Conservation (phyloP, 306 rosid genomes). For the Trichosanthes cucumerina region DNA sequence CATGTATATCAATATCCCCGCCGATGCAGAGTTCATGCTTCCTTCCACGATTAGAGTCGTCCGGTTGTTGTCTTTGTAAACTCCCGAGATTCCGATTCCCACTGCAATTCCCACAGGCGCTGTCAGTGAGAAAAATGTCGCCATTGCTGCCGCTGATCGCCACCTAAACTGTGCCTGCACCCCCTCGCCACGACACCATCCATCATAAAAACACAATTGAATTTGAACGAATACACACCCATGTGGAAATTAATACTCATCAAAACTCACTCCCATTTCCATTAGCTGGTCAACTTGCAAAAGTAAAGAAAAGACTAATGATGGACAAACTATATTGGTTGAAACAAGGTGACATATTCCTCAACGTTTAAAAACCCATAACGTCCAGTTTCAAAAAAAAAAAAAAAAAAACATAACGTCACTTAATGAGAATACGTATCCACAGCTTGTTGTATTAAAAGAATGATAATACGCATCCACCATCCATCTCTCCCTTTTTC, state of each 20-base stretch:
- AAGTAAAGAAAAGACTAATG: neutral
- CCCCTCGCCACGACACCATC: neutral
- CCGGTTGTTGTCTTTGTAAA: constrained; percentile 32
- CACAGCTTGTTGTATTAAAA: too few relatives aligned
- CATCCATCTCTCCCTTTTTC: neutral
- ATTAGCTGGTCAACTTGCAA: neutral
- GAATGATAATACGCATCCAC: neutral
- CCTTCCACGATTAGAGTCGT: constrained; percentile 56
- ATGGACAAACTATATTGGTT: neutral
- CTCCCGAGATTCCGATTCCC: constrained; percentile 49
- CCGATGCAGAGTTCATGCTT: constrained; percentile 47
- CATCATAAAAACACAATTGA: too few relatives aligned
- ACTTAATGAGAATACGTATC: neutral
- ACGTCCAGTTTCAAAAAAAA: neutral
- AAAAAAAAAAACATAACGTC: neutral
- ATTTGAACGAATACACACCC: too few relatives aligned
- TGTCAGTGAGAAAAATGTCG: constrained; percentile 59
- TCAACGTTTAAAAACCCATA: neutral
- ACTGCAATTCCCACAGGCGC: constrained; percentile 63
- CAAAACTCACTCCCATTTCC: neutral
- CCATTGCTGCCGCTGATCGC: constrained; percentile 48
- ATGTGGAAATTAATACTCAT: too few relatives aligned
- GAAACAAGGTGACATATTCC: neutral
- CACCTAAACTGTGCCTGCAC: constrained; percentile 55
- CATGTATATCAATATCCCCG: constrained; percentile 82